A percentile compares a stretch with the other conserved stretches of the same genome.
Conservation (phyloP, 2,329 filamentous ascomycete genomes). For the Pseudogymnoascus sp. region DNA sequence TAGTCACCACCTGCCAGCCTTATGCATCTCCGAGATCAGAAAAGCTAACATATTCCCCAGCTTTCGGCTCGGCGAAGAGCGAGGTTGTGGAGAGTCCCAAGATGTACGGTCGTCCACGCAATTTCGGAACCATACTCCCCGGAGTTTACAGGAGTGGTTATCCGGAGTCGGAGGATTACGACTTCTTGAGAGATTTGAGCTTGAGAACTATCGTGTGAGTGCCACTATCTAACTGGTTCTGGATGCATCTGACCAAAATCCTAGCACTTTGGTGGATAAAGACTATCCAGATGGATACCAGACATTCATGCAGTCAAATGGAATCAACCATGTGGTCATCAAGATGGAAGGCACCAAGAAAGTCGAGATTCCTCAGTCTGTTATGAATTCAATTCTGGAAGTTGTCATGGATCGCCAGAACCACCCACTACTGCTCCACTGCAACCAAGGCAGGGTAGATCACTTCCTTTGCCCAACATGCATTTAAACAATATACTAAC, state of each 20-base stretch:
- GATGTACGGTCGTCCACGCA: conserved; percentile 42
- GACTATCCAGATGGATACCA: conserved; percentile 46
- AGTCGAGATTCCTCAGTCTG: conserved; percentile 54
- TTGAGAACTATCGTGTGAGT: conserved; percentile 74
- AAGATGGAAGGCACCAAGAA: conserved; percentile 87
- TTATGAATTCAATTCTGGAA: conserved; percentile 63
- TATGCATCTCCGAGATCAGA: not conserved
- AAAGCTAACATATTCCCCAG: not conserved
- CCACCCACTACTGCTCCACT: conserved; percentile 78
- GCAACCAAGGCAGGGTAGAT: conserved; percentile 76
- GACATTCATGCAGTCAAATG: conserved; percentile 55
- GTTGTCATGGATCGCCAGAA: conserved; percentile 65
- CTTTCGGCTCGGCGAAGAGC: not conserved
- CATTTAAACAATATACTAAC: conserved; percentile 13
- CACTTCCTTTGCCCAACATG: not conserved
- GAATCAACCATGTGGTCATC: conserved; percentile 66
- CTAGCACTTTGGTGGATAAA: conserved; percentile 55
- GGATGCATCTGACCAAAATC: conserved; percentile 12
- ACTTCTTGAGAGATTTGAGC: conserved; percentile 57
- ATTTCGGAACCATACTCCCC: conserved; percentile 68
- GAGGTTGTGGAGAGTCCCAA: conserved; percentile 14
- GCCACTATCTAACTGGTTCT: not conserved
- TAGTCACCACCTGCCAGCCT: not conserved
- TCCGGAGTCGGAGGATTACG: conserved; percentile 61
- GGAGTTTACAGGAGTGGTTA: conserved; percentile 79